Evolutionary conservation across 2,329 filamentous ascomycete species (phyloP).

Genomic region (Coniochaeta hoffmannii): DNA sequence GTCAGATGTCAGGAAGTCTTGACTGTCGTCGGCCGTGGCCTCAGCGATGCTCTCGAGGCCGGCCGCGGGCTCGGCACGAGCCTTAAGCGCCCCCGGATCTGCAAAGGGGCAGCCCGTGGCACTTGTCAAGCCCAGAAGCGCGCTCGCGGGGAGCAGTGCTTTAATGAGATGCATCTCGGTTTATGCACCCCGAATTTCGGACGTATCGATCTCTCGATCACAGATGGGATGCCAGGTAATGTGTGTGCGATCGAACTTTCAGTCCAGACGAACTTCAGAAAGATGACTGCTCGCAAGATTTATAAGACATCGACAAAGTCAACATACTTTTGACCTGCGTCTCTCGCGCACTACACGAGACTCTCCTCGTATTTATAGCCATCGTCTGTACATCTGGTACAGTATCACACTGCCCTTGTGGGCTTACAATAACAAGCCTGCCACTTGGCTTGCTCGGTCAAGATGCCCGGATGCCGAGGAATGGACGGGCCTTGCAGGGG

Average conservation of each 20-base stretch:
- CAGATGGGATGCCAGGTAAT: background rate
- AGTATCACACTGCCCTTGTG: background rate
- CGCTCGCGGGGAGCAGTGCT: background rate
- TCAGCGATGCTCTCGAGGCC: background rate
- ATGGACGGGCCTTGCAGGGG: background rate
- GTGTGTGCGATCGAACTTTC: background rate
- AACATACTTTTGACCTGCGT: background rate
- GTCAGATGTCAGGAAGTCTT: conserved; percentile 55
- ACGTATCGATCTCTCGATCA: background rate
- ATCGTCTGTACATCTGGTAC: background rate
- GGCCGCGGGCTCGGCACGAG: conserved; percentile 13
- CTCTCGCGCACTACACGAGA: background rate
- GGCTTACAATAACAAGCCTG: background rate
- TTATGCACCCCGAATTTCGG: background rate
- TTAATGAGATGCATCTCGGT: conserved; percentile 2
- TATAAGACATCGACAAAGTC: background rate
- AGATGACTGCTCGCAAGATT: background rate
- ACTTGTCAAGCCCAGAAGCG: conserved; percentile 17
- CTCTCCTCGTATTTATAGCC: background rate
- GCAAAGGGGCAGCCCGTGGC: conserved; percentile 24
- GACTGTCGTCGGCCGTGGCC: conserved; percentile 38
- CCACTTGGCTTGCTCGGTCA: background rate
- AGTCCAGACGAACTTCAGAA: background rate
- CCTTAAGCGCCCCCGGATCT: conserved; percentile 18
- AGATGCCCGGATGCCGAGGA: background rate